These are phyloP conservation scores for Heritiera fomes DNA, from an alignment of 345 rosid genomes.

Conservation along the genomic window DNA sequence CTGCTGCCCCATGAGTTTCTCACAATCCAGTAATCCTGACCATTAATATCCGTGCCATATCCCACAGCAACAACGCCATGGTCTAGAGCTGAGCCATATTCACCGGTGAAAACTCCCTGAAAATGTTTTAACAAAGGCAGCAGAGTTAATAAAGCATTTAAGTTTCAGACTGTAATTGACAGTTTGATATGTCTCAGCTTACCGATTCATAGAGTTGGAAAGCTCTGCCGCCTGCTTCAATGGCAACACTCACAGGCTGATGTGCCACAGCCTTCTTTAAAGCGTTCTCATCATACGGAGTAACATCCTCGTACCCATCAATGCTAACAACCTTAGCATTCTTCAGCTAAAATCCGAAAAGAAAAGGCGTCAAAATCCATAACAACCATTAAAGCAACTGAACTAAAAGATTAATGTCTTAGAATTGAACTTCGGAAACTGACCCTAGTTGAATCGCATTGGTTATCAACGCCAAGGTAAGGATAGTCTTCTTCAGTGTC, in stretches of 20 bases:
- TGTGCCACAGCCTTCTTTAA: slow-evolving; percentile 71
- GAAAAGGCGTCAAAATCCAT: too few species aligned
- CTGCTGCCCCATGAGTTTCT: slow-evolving; percentile 69
- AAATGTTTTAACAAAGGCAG: background rate
- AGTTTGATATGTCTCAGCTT: slow-evolving; percentile 15
- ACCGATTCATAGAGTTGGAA: slow-evolving; percentile 85
- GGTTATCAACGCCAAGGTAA: too few species aligned
- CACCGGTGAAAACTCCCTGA: slow-evolving; percentile 80
- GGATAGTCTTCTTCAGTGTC: too few species aligned
- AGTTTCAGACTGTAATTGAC: background rate
- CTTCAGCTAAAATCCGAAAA: slow-evolving; percentile 35
- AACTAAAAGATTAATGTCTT: too few species aligned
- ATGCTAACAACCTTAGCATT: slow-evolving; percentile 74
- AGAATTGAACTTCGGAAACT: too few species aligned
- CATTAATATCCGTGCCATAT: too few species aligned
- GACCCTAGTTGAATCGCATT: too few species aligned
- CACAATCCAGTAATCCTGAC: slow-evolving; percentile 78
- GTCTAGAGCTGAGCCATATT: too few species aligned
- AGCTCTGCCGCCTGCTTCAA: slow-evolving; percentile 81
- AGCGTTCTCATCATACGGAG: slow-evolving; percentile 52
- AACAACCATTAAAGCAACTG: too few species aligned
- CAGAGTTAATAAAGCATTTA: background rate
- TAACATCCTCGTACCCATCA: slow-evolving; percentile 82
- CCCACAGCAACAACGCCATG: too few species aligned
- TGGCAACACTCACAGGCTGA: slow-evolving; percentile 90